phyloP scores from a whole-genome alignment of 2,329 filamentous ascomycete species.

The Aspergillus viridinutans region DNA sequence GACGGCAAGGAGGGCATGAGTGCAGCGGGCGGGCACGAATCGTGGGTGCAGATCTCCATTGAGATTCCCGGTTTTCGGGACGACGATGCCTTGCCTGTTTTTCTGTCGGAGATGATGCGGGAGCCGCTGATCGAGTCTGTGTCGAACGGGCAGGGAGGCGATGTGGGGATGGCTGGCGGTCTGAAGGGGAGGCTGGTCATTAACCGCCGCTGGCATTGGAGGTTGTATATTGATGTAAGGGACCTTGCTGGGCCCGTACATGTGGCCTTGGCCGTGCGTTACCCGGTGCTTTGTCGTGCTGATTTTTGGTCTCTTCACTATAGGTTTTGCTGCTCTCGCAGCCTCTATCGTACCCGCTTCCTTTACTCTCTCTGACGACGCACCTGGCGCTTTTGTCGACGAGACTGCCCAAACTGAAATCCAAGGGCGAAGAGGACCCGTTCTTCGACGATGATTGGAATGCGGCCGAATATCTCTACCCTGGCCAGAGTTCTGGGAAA shows the following conservation, averaged over 20 bases:
- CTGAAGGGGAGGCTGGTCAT: slow-evolving; percentile 71
- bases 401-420: slow-evolving; percentile 76
- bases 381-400: slow-evolving; percentile 90
- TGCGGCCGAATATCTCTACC: slow-evolving; percentile 70
- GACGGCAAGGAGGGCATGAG: slow-evolving; percentile 22
- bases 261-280: not conserved
- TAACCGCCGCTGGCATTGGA: slow-evolving; percentile 92
- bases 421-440: slow-evolving; percentile 89
- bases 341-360: slow-evolving; percentile 86
- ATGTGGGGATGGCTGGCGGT: slow-evolving; percentile 70
- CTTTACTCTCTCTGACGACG: slow-evolving; percentile 84
- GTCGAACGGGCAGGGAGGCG: slow-evolving; percentile 67
- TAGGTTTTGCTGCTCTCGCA: slow-evolving; percentile 92
- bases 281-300: slow-evolving; percentile 1
- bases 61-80: slow-evolving; percentile 89
- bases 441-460: slow-evolving; percentile 99
- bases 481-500: slow-evolving; percentile 36
- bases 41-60: slow-evolving; percentile 85
- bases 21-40: slow-evolving; percentile 46
- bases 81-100: slow-evolving; percentile 84
- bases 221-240: slow-evolving; percentile 85
- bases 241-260: slow-evolving; percentile 3
- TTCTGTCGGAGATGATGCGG: slow-evolving; percentile 79
- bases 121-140: slow-evolving; percentile 73
- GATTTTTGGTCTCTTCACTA: not conserved